Evolutionary conservation across 352 stramenopile species (phyloP), one percentile per base, ranked within the genome.

Genomic region (Thraustotheca clavata): DNA sequence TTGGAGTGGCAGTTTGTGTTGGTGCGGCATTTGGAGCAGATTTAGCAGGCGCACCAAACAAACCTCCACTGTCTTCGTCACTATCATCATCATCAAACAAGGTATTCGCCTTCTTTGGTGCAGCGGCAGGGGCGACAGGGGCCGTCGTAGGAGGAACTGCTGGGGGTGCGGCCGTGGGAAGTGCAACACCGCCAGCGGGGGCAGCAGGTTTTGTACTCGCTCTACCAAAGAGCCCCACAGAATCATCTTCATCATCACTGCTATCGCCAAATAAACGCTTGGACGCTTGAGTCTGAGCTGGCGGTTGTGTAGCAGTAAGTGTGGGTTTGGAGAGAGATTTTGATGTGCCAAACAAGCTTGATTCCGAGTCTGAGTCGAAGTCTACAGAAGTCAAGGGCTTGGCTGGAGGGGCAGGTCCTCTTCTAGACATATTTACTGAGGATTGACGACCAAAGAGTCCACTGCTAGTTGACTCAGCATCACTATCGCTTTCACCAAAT

Each of bases 61-160:
- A 40, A 1, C 75, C 81, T 34, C 75, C 77, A 31, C 54, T 71
- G 36, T 87, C 80, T 14, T 79, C 88, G 24, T 90, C 76, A 70
- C 83, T 74, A 32, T 71, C 68, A 35, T 76, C 72, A 26, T 65
- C 49, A 34, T 75, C 73, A 48, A 89, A 89, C 29, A 89, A 60
- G 1, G 76, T 73, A n/a, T n/a, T n/a, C n/a, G 60, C 71, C 57
- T 81, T 81, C 6, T 66, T 18, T 16, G 72, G 49, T 8, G 57
- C 67, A 27, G 73, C 67, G n/a, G 59, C 39, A n/a, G 68, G 67
- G 4, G 54, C 49, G 18, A 55, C 29, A 8, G 49, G 49, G 34
- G 50, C 22, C 39, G 39, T 14, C 33, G 60, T 8, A 12, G 46
- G 41, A 60, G 52, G 24, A 40, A 50, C 41, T 31, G 40, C 27